These are phyloP conservation scores for Alternaria gansuensis DNA, from an alignment of 2,329 filamentous ascomycete species.

Conservation along the genomic window DNA sequence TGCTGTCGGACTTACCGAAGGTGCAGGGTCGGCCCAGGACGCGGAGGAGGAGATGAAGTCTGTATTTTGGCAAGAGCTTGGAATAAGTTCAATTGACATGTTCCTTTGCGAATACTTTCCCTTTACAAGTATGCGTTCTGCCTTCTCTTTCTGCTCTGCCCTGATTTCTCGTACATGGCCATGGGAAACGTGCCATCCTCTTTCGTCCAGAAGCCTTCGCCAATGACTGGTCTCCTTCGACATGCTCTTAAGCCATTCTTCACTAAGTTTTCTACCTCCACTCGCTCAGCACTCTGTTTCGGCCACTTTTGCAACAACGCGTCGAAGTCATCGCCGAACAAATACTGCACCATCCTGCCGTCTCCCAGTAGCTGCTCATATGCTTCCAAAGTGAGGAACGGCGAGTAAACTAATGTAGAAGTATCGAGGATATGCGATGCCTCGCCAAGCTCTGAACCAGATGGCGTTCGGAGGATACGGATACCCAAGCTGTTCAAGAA, in stretches of 20 bases:
- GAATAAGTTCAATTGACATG: neutral
- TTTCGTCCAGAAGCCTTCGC: conserved; percentile 37
- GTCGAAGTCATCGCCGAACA: conserved; percentile 44
- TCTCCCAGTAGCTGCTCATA: conserved; percentile 27
- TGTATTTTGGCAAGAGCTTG: neutral
- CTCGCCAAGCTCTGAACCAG: conserved; percentile 38
- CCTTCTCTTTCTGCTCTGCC: neutral
- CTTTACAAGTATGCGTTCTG: neutral
- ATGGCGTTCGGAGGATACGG: conserved; percentile 36
- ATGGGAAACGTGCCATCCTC: conserved; percentile 42
- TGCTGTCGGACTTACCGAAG: neutral
- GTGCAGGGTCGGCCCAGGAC: neutral
- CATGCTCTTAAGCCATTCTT: conserved; percentile 23
- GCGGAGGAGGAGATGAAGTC: neutral
- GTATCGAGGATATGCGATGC: conserved; percentile 32
- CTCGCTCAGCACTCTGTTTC: conserved; percentile 37
- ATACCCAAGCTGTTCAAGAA: conserved; percentile 35
- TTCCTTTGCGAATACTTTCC: neutral
- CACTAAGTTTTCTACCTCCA: conserved; percentile 33
- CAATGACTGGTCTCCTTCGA: conserved; percentile 31
- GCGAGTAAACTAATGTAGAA: conserved; percentile 40
- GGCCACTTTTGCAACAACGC: conserved; percentile 41
- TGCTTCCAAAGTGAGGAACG: conserved; percentile 40
- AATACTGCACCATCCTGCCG: conserved; percentile 18
- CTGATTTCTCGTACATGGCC: conserved; percentile 35